Evolutionary conservation across 2,329 filamentous ascomycete genomes (phyloP).

Genomic region (Simplicillium sp.): DNA sequence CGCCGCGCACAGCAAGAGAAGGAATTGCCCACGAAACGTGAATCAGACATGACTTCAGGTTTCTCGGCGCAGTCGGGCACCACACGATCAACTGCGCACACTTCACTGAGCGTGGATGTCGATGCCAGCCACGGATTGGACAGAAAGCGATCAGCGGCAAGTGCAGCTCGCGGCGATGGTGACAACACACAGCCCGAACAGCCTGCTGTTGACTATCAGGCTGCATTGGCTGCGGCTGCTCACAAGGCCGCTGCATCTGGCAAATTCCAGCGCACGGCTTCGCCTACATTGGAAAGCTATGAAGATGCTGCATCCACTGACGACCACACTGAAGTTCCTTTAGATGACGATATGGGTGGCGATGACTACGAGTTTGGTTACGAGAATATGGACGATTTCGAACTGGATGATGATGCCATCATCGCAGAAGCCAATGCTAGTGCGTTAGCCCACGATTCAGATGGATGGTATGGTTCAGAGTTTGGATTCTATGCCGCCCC

Average conservation of each 20-base stretch:
- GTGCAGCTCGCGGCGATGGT: background rate
- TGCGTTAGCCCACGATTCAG: conserved; percentile 81
- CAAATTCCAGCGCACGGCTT: conserved; percentile 57
- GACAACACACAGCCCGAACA: conserved; percentile 4
- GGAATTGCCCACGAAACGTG: conserved; percentile 24
- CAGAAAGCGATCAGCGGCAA: no score
- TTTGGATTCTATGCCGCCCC: conserved; percentile 86
- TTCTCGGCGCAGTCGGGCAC: conserved; percentile 32
- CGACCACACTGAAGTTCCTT: conserved; percentile 32
- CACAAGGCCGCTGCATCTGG: conserved; percentile 67
- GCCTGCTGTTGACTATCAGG: conserved; percentile 61
- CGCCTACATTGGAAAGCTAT: conserved; percentile 24
- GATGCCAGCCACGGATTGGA: conserved; percentile 5
- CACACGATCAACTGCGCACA: conserved; percentile 42
- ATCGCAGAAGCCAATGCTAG: conserved; percentile 94
- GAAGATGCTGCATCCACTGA: conserved; percentile 7
- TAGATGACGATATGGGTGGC: conserved; percentile 41
- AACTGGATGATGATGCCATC: conserved; percentile 77
- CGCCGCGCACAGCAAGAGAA: conserved; percentile 15
- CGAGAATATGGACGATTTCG: conserved; percentile 57
- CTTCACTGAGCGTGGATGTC: conserved; percentile 31
- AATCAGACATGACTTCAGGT: conserved; percentile 36
- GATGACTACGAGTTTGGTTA: conserved; percentile 47
- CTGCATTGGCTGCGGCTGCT: conserved; percentile 73
- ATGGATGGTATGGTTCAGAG: conserved; percentile 91